A percentile compares a stretch with the other conserved stretches of the same genome.
phyloP scores from a whole-genome alignment of 2,329 filamentous ascomycete species.

The Escovopsis sp. region DNA sequence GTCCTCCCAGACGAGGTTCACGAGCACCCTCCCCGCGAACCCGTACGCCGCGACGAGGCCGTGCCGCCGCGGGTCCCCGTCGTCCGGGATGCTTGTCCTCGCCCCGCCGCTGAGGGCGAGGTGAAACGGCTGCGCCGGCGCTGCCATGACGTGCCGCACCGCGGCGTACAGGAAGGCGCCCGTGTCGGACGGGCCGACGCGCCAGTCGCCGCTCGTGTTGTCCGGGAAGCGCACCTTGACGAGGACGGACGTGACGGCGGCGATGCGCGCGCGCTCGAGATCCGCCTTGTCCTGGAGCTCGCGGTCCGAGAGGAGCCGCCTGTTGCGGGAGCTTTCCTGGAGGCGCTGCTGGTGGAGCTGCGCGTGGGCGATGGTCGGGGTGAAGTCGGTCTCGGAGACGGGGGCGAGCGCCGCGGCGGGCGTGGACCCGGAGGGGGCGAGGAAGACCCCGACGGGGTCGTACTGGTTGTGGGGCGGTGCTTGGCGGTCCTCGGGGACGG shows the following conservation, averaged over 20 bases:
- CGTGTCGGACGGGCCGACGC: slow-evolving; percentile 54
- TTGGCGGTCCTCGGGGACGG: background rate
- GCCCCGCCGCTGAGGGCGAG: slow-evolving; percentile 49
- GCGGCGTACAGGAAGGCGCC: slow-evolving; percentile 59
- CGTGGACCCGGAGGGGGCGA: slow-evolving; percentile 57
- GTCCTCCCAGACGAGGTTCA: slow-evolving; percentile 65
- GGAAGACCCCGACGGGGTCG: slow-evolving; percentile 55
- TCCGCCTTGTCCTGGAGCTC: slow-evolving; percentile 60
- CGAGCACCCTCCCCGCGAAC: slow-evolving; percentile 53
- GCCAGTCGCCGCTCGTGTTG: slow-evolving; percentile 60
- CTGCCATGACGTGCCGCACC: slow-evolving; percentile 56
- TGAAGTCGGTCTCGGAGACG: slow-evolving; percentile 61
- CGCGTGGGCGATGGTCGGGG: slow-evolving; percentile 60
- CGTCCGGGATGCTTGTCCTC: slow-evolving; percentile 25
- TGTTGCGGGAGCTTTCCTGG: slow-evolving; percentile 49
- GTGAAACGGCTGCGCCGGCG: slow-evolving; percentile 51
- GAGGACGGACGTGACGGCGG: slow-evolving; percentile 51
- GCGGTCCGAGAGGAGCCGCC: slow-evolving; percentile 64
- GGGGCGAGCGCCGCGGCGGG: slow-evolving; percentile 58
- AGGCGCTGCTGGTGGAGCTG: slow-evolving; percentile 60
- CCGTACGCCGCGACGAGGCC: slow-evolving; percentile 59
- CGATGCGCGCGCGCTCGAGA: slow-evolving; percentile 49
- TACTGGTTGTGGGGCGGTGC: slow-evolving; percentile 19
- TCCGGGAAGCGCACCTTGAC: slow-evolving; percentile 83
- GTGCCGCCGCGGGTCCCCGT: slow-evolving; percentile 31